phyloP scores from a whole-genome alignment of 2,329 filamentous ascomycete genomes.

The Zasmidium cellare region DNA sequence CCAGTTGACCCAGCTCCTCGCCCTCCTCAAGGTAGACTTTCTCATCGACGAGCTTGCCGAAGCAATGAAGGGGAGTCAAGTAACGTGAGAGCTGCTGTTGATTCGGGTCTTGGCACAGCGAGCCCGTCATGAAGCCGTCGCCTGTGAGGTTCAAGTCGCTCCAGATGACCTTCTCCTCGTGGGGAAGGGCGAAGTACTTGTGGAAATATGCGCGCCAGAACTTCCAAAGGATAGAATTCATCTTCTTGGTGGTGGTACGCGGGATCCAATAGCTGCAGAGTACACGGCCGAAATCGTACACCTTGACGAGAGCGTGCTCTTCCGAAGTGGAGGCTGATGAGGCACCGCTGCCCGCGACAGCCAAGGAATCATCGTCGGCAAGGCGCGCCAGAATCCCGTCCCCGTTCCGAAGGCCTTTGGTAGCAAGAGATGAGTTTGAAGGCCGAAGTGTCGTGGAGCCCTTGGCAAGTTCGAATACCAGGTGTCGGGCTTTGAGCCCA shows the following conservation, averaged over 20 bases:
- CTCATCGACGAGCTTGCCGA: constrained; percentile 24
- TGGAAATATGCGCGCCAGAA: constrained; percentile 24
- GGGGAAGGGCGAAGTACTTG: background rate
- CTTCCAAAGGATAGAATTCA: constrained; percentile 27
- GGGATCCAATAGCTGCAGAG: constrained; percentile 29
- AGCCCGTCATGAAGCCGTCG: constrained; percentile 12
- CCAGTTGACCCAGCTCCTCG: too few relatives aligned
- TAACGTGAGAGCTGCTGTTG: constrained; percentile 13
- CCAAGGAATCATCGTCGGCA: constrained; percentile 17
- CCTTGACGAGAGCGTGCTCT: constrained; percentile 21
- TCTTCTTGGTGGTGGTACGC: constrained; percentile 21
- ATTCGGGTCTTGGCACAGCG: background rate
- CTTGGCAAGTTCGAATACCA: constrained; percentile 26
- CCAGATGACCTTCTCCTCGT: constrained; percentile 10
- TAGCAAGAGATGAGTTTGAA: background rate
- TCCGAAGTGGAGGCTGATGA: background rate
- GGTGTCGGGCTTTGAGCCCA: constrained; percentile 28
- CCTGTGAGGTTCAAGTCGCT: constrained; percentile 14
- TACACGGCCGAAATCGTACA: constrained; percentile 9
- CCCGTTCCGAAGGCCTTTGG: constrained; percentile 6
- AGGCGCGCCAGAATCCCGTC: constrained; percentile 17
- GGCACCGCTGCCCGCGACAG: background rate
- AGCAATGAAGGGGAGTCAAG: constrained; percentile 20
- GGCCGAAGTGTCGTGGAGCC: constrained; percentile 5
- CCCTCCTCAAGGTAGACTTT: constrained; percentile 15